Conservation (phyloP, 1,284 basidiomycete species). For the Malassezia pachydermatis region DNA sequence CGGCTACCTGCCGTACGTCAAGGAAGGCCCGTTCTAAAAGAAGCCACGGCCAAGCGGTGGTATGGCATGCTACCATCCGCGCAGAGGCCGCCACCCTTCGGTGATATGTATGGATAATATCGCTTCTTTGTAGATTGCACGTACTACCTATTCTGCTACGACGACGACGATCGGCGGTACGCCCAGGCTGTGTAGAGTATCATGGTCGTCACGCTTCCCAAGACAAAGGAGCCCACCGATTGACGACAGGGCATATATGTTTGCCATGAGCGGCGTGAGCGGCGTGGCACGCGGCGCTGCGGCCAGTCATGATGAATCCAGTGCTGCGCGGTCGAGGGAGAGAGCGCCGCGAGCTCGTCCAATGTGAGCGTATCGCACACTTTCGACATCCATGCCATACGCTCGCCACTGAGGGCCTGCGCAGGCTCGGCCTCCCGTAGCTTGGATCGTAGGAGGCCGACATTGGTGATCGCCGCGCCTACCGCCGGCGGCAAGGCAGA, state of each 20-base stretch:
- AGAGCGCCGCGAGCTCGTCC: slow-evolving; percentile 62
- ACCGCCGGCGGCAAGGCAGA: slow-evolving; percentile 61
- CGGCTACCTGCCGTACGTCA: no score
- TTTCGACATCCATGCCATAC: slow-evolving; percentile 92
- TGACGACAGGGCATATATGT: not conserved
- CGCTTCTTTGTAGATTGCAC: no score
- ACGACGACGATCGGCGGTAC: not conserved
- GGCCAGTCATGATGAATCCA: slow-evolving; percentile 48
- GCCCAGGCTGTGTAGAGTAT: no score
- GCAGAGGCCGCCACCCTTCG: no score
- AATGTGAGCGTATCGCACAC: slow-evolving; percentile 76
- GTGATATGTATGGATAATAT: no score
- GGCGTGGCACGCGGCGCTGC: slow-evolving; percentile 28
- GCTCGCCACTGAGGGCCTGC: slow-evolving; percentile 59
- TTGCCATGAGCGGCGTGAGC: not conserved
- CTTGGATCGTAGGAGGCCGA: slow-evolving; percentile 62
- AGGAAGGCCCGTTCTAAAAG: no score
- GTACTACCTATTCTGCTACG: not conserved
- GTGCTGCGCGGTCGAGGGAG: slow-evolving; percentile 51
- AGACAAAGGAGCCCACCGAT: no score
- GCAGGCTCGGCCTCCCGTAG: slow-evolving; percentile 67
- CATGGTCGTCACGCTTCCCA: no score
- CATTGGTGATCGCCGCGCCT: slow-evolving; percentile 68
- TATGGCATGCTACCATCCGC: no score
- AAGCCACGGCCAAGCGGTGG: no score